Base-by-base conservation (phyloP, 805 yeast genomes). In the Candida schatavii region DNA sequence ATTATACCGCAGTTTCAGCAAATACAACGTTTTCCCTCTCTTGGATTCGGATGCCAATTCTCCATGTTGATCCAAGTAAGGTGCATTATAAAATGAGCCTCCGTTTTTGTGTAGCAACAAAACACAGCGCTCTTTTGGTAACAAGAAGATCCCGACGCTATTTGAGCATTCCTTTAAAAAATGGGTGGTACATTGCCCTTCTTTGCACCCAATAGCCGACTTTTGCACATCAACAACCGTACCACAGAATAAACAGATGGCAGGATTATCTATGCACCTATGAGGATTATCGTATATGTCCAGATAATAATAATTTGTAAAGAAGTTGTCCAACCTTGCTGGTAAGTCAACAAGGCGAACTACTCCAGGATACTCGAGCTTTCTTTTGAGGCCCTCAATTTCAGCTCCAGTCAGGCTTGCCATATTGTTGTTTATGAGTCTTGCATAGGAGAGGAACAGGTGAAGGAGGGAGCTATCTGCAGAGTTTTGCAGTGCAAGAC, bases 201-300 rank as follows among this genome's bases (percentile, higher is more conserved):
- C 61, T 3, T 62, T 60, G 33, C 71, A 74, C 0, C 81, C 82
- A 39, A 75, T 70, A 14, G 80, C 75, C 31, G 68, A 60, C 46
- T 67, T 78, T 53, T 90, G 97, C n/a, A 81, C 64, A 46, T 81
- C 81, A 18, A 87, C 71, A 5, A 81, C 70, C 9, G 66, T 63
- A 1, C 89, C 93, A 63, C 99, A 93, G 46, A 83, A 83, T 41
- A 91, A 63, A 55, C 99, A 91, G 7, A 91, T 68, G 0, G 95
- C 96, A 0, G 96, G 93, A 48, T 90, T 95, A 36, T 72, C 73
- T 23, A 68, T 71, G 1, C 50, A 42, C 44, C 52, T 51, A 51
- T 57, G 63, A 18, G 73, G 74, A 37, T 67, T 66, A 33, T 64
- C 57, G 18, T 64, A 66, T 35, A 64, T 62, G 20, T 69, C 70